These are phyloP conservation scores for Cladobotryum protrusum DNA, from an alignment of 2,329 filamentous ascomycete genomes.

Conservation along the genomic window DNA sequence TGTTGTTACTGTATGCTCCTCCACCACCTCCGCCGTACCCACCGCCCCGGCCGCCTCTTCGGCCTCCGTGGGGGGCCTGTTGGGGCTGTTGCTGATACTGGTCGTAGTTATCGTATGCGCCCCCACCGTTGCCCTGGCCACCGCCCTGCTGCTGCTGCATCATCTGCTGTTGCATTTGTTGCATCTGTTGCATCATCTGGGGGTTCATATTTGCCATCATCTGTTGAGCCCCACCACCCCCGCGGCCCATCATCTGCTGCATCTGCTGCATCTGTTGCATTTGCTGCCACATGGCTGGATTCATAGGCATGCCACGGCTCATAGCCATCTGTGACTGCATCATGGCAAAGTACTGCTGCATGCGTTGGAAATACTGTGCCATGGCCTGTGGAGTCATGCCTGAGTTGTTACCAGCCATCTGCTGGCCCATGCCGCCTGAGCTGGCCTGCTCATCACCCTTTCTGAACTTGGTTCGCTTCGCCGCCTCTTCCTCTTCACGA, in stretches of 20 bases:
- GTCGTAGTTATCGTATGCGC: conserved; percentile 25
- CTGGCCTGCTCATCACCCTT: conserved; percentile 44
- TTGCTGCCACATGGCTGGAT: conserved; percentile 69
- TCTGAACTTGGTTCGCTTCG: conserved; percentile 54
- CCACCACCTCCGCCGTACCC: conserved; percentile 25
- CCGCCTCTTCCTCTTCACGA: conserved; percentile 78
- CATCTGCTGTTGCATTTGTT: conserved; percentile 38
- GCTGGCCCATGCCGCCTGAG: conserved; percentile 33
- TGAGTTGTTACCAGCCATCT: conserved; percentile 37
- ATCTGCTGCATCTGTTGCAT: conserved; percentile 73
- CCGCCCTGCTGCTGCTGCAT: conserved; percentile 33
- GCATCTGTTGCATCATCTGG: conserved; percentile 56
- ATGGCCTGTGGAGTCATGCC: conserved; percentile 95
- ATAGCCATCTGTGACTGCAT: conserved; percentile 93
- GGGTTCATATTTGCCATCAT: conserved; percentile 41
- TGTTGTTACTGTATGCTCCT: conserved; percentile 17
- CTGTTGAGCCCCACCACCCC: conserved; percentile 30
- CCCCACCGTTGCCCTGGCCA: conserved; percentile 20
- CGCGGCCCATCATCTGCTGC: conserved; percentile 47
- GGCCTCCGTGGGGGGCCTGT: conserved; percentile 20
- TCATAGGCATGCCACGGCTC: conserved; percentile 67
- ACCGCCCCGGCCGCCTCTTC: conserved; percentile 18
- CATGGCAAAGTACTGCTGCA: conserved; percentile 95
- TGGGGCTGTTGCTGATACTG: conserved; percentile 45
- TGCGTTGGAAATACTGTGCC: conserved; percentile 96